Conservation (phyloP, 73 alveolate genomes). For the Stentor roeselii region DNA sequence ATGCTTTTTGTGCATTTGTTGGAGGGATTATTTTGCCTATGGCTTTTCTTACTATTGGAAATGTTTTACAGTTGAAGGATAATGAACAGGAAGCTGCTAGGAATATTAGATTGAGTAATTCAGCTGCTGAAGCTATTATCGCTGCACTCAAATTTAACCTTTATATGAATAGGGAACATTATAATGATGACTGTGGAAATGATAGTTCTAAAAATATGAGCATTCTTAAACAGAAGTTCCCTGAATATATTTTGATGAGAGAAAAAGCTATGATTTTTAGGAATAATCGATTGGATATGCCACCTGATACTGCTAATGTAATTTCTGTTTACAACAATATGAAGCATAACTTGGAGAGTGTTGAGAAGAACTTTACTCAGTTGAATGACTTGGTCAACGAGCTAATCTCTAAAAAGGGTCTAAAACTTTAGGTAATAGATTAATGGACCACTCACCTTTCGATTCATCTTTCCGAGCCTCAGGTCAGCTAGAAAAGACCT, state of each 20-base stretch:
- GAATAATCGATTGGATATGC: not conserved
- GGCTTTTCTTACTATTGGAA: constrained; percentile 5
- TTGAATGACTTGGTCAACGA: not conserved
- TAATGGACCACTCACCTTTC: no score
- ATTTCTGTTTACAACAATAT: not conserved
- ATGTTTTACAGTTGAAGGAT: not conserved
- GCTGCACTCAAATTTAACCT: not conserved
- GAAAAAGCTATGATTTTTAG: not conserved
- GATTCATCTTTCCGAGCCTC: no score
- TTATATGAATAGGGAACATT: not conserved
- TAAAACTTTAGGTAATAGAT: no score
- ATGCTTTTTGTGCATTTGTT: not conserved
- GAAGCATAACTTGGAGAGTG: constrained; percentile 2
- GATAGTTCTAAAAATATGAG: not conserved
- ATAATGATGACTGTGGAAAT: no score
- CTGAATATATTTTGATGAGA: not conserved
- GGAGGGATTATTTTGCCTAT: constrained; percentile 1
- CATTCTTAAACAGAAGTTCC: not conserved
- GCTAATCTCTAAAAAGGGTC: not conserved
- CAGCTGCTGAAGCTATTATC: not conserved
- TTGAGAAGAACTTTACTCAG: not conserved
- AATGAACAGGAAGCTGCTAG: constrained; percentile 2
- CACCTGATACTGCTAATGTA: not conserved
- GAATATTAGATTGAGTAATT: not conserved
- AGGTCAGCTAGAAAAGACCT: no score